Evolutionary conservation across 2,329 filamentous ascomycete species (phyloP), one percentile per base, ranked within the genome.

Genomic region (Tricladium varicosporioides): DNA sequence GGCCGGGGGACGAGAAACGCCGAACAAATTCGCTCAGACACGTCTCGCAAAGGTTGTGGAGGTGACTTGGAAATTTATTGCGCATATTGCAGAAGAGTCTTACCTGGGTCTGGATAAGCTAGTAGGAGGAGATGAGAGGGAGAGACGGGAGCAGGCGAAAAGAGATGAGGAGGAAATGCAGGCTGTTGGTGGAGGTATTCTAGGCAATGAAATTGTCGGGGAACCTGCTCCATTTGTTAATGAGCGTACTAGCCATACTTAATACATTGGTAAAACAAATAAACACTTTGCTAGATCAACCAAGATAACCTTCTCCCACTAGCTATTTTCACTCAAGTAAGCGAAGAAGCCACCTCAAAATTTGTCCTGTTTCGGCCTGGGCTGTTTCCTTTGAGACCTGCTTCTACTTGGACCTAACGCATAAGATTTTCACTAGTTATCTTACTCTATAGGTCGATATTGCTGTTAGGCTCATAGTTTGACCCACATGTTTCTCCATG

Each of bases 151-250:
- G 44, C 13, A 33, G 33, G 40, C 45, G 36, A 42, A 14, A 42
- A 27, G 45, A 46, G 36, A 54, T n/a, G 53, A 74, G 1, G 78
- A 22, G 40, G 50, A 53, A 42, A n/a, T 15, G 22, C 5, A 27
- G 31, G 48, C 22, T 42, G 52, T 13, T 27, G 43, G 27, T 14
- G 51, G n/a, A 13, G 36, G 36, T 11, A 10, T 40, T 27, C 27
- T 48, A 2, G 7, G 18, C 10, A 11, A 11, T 13, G 27, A 48
- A 2, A 48, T 48, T 48, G 22, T 32, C 14, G 22, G 18, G 16
- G 46, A 48, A 19, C 46, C 22, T 11, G 36, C 11, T 11, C 11
- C n/a, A n/a, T 11, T 40, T 40, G 36, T 40, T 40, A 40, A 40
- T 40, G 36, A 31, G 18, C 16, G 5, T 7, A 14, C 7, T 9